A percentile compares a stretch with the other conserved stretches of the same genome.
phyloP scores from a whole-genome alignment of 129 eudicot species.

The Escallonia rubra region DNA sequence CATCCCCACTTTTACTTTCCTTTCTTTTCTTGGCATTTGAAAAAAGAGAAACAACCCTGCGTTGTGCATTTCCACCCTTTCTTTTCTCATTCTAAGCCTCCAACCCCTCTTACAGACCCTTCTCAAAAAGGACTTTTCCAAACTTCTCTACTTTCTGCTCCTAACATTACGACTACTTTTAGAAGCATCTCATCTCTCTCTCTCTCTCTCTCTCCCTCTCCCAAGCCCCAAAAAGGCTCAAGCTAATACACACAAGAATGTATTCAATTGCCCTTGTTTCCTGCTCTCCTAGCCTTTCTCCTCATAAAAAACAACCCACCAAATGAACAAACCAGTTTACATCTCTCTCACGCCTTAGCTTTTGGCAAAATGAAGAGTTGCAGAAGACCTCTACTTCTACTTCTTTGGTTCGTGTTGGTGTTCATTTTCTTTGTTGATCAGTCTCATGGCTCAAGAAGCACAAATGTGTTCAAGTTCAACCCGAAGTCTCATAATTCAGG shows the following conservation, averaged over 20 bases:
- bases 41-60: too few species aligned
- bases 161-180: background rate
- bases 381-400: background rate
- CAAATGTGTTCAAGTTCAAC: slow-evolving; percentile 35
- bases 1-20: too few species aligned
- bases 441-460: slow-evolving; percentile 36
- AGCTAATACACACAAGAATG: background rate
- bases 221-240: background rate
- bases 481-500: slow-evolving; percentile 22
- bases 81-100: too few species aligned
- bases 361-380: background rate
- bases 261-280: slow-evolving; percentile 7
- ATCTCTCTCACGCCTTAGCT: background rate
- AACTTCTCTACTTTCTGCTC: too few species aligned
- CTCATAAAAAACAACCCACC: background rate
- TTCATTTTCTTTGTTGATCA: slow-evolving; percentile 15
- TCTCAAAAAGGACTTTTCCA: too few species aligned
- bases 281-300: background rate
- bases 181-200: background rate
- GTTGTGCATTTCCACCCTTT: too few species aligned
- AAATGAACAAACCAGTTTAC: background rate
- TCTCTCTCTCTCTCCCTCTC: slow-evolving; percentile 3
- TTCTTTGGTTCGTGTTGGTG: slow-evolving; percentile 10
- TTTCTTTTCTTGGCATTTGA: too few species aligned
- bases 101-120: too few species aligned